Evolutionary conservation across 1,284 basidiomycete species (phyloP), one percentile per base, ranked within the genome.

Genomic region (Lignosus rhinocerotis): DNA sequence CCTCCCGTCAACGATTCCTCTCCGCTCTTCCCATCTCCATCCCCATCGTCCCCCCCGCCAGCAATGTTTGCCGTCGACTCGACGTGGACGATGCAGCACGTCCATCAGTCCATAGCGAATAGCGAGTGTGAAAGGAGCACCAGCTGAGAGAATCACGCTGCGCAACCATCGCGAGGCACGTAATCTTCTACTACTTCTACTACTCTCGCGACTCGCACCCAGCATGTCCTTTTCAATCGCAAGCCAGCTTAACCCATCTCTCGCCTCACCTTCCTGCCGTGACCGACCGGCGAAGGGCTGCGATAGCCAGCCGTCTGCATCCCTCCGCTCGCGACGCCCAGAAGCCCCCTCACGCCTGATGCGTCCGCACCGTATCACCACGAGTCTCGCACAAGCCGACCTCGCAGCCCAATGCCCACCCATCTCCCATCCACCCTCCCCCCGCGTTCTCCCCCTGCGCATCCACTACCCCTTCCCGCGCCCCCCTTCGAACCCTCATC

Each of bases 271-370:
- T 4, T 25, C 25, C 25, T 25, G 25, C 25, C 25, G 25, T 25
- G 25, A 25, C 25, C 2, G 25, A 25, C 25, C 25, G 25, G 25
- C 25, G 25, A 25, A 25, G 25, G 25, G 25, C 25, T 25, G 25
- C n/a, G n/a, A n/a, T n/a, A n/a, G n/a, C n/a, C 47, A 45, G 43
- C 38, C 30, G 49, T 42, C 12, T 39, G 32, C 47, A 41, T 36
- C 21, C 36, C 19, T 12, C 47, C 21, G 39, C 53, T 39, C 36
- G 33, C 19, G 32, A 32, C 45, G 25, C 51, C 45, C 55, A 59
- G 55, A 62, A 59, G 57, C 51, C 30, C 49, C 33, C 46, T 59
- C 57, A 63, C 56, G 58, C 58, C 41, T 63, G 53, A 60, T 59
- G 41, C 61, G 56, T 58, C 58, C 44, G 21, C 46, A 58, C 41